Conservation (phyloP, 2,329 filamentous ascomycete species). For the Arthrinium puccinioides region DNA sequence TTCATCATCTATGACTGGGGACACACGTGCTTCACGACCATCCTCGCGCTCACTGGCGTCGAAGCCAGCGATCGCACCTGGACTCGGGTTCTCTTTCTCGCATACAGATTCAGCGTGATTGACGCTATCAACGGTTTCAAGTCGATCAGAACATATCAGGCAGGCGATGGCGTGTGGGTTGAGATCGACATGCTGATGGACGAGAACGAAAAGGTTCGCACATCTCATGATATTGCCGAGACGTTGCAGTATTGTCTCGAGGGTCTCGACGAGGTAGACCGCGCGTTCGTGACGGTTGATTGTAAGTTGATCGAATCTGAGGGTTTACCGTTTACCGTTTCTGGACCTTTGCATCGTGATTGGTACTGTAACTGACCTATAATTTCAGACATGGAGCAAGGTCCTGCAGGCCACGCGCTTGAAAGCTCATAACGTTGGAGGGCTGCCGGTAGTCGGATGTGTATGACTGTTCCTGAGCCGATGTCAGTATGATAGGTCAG, state of each 20-base stretch:
- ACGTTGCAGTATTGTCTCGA: conserved; percentile 57
- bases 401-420: not conserved
- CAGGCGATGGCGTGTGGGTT: conserved; percentile 55
- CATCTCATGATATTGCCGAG: conserved; percentile 53
- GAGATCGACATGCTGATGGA: conserved; percentile 54
- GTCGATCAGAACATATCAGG: conserved; percentile 41
- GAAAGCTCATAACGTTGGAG: not conserved
- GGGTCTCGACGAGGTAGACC: conserved; percentile 31
- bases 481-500: too few species aligned
- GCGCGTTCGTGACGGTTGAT: conserved; percentile 32
- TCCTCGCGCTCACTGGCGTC: conserved; percentile 51
- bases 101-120: conserved; percentile 48
- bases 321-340: too few species aligned
- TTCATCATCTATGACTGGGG: conserved; percentile 67
- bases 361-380: not conserved
- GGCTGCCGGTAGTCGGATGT: too few species aligned
- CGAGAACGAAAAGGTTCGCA: conserved; percentile 41
- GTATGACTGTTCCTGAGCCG: too few species aligned
- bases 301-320: too few species aligned
- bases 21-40: conserved; percentile 51
- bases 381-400: conserved; percentile 1
- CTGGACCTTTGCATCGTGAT: not conserved
- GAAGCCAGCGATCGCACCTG: conserved; percentile 42
- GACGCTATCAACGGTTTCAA: conserved; percentile 42
- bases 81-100: conserved; percentile 53